Evolutionary conservation across 768 basidiomycete genomes (phyloP).

Genomic region (Leucocoprinus leucothites): DNA sequence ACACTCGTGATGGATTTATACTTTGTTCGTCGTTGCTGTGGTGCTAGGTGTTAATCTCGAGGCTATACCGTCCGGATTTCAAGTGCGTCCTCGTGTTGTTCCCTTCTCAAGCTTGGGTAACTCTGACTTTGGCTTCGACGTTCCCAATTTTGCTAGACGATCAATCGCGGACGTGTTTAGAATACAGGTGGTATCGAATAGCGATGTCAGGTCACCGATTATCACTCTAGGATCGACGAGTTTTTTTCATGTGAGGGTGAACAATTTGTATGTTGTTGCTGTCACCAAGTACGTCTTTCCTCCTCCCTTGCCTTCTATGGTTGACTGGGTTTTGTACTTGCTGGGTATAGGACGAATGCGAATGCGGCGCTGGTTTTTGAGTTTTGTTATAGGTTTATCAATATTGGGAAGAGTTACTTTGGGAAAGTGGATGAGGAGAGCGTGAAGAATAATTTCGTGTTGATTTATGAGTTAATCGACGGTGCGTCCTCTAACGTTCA

Average conservation of each 20-base stretch:
- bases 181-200: constrained; percentile 98
- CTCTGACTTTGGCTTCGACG: constrained; percentile 10
- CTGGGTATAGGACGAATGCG: constrained; percentile 89
- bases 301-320: neutral
- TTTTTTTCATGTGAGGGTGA: constrained; percentile 96
- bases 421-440: constrained; percentile 98
- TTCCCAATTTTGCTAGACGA: constrained; percentile 49
- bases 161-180: constrained; percentile 98
- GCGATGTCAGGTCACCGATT: constrained; percentile 94
- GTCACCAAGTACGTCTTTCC: constrained; percentile 80
- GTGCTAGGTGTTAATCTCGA: constrained; percentile 81
- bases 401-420: constrained; percentile 94
- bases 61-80: constrained; percentile 94
- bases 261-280: constrained; percentile 93
- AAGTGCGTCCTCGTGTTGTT: constrained; percentile 67
- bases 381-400: constrained; percentile 94
- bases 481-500: constrained; percentile 65
- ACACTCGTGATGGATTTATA: constrained; percentile 27
- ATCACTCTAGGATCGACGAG: constrained; percentile 97
- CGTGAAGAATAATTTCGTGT: constrained; percentile 98
- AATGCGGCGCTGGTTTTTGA: constrained; percentile 98
- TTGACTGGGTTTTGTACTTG: no score
- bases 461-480: constrained; percentile 97
- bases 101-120: constrained; percentile 12
- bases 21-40: neutral